Conservation (phyloP, 495 filamentous ascomycete species). For the Aspergillus biplanus region DNA sequence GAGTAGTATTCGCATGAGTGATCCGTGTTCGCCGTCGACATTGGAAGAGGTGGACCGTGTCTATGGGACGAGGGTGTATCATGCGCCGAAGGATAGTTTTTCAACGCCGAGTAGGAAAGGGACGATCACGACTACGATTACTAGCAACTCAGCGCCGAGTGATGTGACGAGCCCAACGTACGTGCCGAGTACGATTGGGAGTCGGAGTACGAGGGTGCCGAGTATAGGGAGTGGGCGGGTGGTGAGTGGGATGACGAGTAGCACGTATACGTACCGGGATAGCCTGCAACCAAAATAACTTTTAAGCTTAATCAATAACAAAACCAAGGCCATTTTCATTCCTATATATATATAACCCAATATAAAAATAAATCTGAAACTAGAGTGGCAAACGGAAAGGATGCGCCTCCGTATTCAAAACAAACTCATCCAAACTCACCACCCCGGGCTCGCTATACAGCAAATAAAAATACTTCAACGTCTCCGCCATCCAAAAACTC, state of each 20-base stretch:
- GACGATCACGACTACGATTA: background rate
- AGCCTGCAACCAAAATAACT: background rate
- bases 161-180: no score
- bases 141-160: background rate
- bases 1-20: background rate
- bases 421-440: constrained; percentile 72
- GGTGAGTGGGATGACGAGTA: no score
- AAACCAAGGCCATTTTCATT: no score
- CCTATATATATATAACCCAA: no score
- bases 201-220: no score
- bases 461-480: constrained; percentile 74
- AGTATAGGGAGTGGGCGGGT: no score
- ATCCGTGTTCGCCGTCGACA: background rate
- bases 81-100: constrained; percentile 10
- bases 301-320: no score
- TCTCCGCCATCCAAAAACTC: constrained; percentile 65
- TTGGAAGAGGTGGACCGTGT: background rate
- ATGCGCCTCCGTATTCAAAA: constrained; percentile 62
- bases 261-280: no score
- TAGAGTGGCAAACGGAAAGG: constrained; percentile 29
- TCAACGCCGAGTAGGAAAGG: background rate
- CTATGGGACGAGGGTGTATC: constrained; percentile 3
- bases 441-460: constrained; percentile 62
- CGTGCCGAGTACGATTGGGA: no score
- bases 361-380: background rate